A percentile compares a stretch with the other conserved stretches of the same genome.
phyloP scores from a whole-genome alignment of 176 grass and related monocot genomes.

The Zizania latifolia region DNA sequence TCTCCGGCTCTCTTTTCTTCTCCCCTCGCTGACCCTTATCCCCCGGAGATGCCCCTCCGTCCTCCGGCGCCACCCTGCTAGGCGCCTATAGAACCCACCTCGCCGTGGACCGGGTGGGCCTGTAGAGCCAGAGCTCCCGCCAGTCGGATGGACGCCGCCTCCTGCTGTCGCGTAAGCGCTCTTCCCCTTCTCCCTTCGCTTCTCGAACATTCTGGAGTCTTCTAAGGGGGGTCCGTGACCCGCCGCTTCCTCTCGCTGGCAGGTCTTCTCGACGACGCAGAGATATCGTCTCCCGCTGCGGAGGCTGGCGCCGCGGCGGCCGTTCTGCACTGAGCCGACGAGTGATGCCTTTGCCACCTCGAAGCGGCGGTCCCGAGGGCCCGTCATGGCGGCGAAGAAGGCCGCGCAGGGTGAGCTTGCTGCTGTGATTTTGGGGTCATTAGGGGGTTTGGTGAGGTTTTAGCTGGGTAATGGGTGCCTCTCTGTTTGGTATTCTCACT shows the following conservation, averaged over 20 bases:
- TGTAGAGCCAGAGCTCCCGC: background rate
- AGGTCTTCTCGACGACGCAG: constrained; percentile 50
- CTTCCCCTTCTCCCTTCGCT: background rate
- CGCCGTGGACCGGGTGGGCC: background rate
- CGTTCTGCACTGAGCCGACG: constrained; percentile 24
- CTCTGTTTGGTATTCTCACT: background rate
- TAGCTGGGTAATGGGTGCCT: background rate
- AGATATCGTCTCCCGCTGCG: constrained; percentile 43
- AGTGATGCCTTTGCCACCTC: constrained; percentile 32
- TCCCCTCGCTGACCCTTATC: constrained; percentile 49
- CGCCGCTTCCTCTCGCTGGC: background rate
- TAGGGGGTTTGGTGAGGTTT: background rate
- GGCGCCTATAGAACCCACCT: constrained; percentile 14
- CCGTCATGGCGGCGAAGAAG: constrained; percentile 92
- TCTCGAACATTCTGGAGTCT: background rate
- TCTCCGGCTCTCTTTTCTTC: background rate
- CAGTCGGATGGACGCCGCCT: constrained; percentile 60
- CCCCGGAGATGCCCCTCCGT: constrained; percentile 25
- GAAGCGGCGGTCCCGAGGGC: constrained; percentile 70
- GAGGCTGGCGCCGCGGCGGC: constrained; percentile 35
- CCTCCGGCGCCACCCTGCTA: background rate
- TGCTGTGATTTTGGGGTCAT: background rate
- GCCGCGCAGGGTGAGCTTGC: constrained; percentile 52
- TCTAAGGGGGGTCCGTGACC: background rate
- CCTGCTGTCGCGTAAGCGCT: constrained; percentile 50